Evolutionary conservation across 805 yeast species (phyloP), one percentile per base, ranked within the genome.

Genomic region (Torulaspora indica): DNA sequence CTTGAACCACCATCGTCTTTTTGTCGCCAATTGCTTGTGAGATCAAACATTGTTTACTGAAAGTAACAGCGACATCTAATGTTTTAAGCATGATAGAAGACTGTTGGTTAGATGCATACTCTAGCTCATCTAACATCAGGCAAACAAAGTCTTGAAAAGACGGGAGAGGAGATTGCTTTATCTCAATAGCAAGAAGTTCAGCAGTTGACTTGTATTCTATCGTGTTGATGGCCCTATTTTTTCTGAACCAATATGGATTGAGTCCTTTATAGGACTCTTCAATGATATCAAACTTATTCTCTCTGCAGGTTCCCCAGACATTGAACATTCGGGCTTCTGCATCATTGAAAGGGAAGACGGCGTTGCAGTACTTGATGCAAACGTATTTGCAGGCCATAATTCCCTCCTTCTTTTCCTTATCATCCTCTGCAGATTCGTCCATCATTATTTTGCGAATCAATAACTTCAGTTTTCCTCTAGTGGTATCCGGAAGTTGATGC

Each of bases 191-290:
- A 36, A 77, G 53, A 8, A 75, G 55, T 20, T 74, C 77, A 3
- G 61, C 33, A 0, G 79, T 73, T 0, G 77, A 52, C 33, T 69
- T 72, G 52, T 66, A 69, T n/a, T 69, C 74, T 1, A 50, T 48
- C 0, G 74, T 67, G 35, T 70, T 72, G 2, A 78, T 64, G 0
- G 82, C 69, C 40, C 68, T 74, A 27, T 71, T 63, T 3, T 82
- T 65, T 36, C 74, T 75, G 58, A 80, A 85, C 87, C 90, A 83
- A 60, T 84, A 77, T 0, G 96, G 96, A 61, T 88, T 81, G 23
- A 91, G 66, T 0, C 97, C 97, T 49, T 78, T 79, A 4, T 61
- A 63, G 0, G 96, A 83, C 60, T 88, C 96, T 55, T 88, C 95
- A 2, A 82, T 69, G 0, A 86, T 79, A 53, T 87, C 95, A 2